These are phyloP conservation scores for Chalciporus sphaerocephalus DNA, from an alignment of 768 basidiomycete species.

Conservation along the genomic window DNA sequence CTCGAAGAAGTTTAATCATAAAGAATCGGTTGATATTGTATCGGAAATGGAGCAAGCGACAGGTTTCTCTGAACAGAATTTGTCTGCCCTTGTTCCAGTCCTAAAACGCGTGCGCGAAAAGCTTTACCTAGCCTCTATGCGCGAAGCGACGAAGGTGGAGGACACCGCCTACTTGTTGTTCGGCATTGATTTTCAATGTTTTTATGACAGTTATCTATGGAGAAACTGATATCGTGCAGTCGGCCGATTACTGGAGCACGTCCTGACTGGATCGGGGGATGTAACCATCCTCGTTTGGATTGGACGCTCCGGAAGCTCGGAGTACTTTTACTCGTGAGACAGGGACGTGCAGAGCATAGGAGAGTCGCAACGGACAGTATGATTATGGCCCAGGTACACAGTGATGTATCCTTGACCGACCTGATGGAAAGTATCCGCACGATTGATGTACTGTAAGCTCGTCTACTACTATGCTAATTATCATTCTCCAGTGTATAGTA, in stretches of 20 bases:
- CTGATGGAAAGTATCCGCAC: not conserved
- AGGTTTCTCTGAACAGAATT: not conserved
- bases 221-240: conserved; percentile 8
- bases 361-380: conserved; percentile 11
- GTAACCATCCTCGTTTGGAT: conserved; percentile 9
- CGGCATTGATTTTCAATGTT: conserved; percentile 10
- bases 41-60: not conserved
- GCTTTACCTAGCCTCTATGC: conserved; percentile 1
- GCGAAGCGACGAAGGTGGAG: conserved; percentile 6
- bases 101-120: not conserved
- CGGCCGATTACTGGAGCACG: conserved; percentile 5
- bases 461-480: too few species aligned
- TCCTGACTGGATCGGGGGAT: conserved; percentile 7
- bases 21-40: not conserved
- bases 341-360: not conserved
- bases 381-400: conserved; percentile 8
- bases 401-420: not conserved
- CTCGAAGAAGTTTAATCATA: not conserved
- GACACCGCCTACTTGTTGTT: conserved; percentile 13
- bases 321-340: conserved; percentile 4
- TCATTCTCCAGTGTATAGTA: too few species aligned
- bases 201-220: conserved; percentile 10
- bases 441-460: conserved; percentile 7
- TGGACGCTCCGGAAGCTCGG: not conserved
- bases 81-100: not conserved